Evolutionary conservation across 2,329 filamentous ascomycete genomes (phyloP), one percentile per base, ranked within the genome.

Genomic region (Cladophialophora yegresii): DNA sequence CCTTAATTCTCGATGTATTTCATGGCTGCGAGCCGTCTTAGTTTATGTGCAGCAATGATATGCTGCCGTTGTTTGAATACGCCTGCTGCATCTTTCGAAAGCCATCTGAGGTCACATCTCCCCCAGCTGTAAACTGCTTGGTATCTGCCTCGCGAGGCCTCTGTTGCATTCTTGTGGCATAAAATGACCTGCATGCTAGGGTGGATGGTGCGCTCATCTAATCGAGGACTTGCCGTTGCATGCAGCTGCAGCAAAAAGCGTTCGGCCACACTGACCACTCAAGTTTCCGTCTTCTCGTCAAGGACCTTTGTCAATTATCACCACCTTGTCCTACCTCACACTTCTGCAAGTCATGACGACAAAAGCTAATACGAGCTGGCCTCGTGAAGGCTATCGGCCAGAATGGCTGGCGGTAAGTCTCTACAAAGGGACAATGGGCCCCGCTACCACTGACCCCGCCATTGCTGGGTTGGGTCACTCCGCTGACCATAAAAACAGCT

Each of bases 361-460:
- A 13, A 56, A 58, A 43, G 10, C 51, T 13, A 62, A 49, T 12
- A 62, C 58, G 28, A 54, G 28, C 28, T 63, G 56, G 61, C 61
- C 66, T 49, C 58, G 67, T 51, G 66, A 64, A 23, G 67, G 63
- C 12, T 69, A 69, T 30, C 63, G 63, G 28, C 56, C 66, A 20
- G 67, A 69, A 61, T 69, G 67, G 67, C 61, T 69, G 36, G 65
- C 65, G 28, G 67, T 69, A 62, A 60, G 65, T 61, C 30, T 49
- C 23, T 61, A 22, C 22, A 33, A 10, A 36, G 12, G 47, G 26
- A 23, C 26, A 26, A 33, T 13, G 28, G 28, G 28, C 51, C 50
- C 51, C 51, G 51, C 51, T 33, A 54, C 16, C 16, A 4, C 51
- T 33, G n/a, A 16, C 62, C 49, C 43, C 26, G 26, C 53, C 8